Conservation (phyloP, 106 monocot species). For the Dactylorhiza incarnata region DNA sequence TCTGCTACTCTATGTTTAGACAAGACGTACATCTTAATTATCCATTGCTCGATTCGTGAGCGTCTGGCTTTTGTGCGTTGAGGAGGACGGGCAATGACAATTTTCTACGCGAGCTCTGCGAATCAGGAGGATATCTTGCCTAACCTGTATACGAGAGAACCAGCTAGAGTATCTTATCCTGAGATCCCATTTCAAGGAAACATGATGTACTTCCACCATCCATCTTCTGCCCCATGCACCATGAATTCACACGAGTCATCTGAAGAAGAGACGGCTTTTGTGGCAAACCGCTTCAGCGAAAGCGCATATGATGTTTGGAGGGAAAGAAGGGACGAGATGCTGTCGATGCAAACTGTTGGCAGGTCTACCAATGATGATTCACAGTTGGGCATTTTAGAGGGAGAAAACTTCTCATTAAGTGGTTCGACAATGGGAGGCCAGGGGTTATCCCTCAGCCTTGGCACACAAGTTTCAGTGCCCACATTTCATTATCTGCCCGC, state of each 20-base stretch:
- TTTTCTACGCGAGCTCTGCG: slow-evolving; percentile 9
- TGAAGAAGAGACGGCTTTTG: slow-evolving; percentile 13
- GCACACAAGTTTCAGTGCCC: slow-evolving; percentile 48
- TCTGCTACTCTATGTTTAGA: background rate
- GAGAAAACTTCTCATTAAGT: slow-evolving; percentile 29
- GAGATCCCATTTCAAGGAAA: slow-evolving; percentile 13
- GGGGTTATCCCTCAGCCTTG: slow-evolving; percentile 68
- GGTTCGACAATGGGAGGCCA: slow-evolving; percentile 27
- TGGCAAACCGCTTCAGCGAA: slow-evolving; percentile 11
- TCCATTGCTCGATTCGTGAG: background rate
- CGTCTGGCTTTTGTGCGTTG: background rate
- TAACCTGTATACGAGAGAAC: slow-evolving; percentile 11
- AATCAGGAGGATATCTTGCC: slow-evolving; percentile 17
- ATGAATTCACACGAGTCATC: slow-evolving; percentile 38
- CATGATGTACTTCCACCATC: slow-evolving; percentile 13
- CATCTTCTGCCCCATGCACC: slow-evolving; percentile 24
- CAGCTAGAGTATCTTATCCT: background rate
- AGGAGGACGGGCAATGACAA: slow-evolving; percentile 10
- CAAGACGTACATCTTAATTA: background rate
- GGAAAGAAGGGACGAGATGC: slow-evolving; percentile 43
- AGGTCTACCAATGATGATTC: slow-evolving; percentile 18
- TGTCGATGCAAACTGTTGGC: slow-evolving; percentile 37
- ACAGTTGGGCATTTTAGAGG: slow-evolving; percentile 30
- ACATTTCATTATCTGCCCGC: slow-evolving; percentile 39
- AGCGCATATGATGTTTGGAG: slow-evolving; percentile 23